These are phyloP conservation scores for Erucastrum elatum DNA, from an alignment of 345 rosid genomes.

Conservation along the genomic window DNA sequence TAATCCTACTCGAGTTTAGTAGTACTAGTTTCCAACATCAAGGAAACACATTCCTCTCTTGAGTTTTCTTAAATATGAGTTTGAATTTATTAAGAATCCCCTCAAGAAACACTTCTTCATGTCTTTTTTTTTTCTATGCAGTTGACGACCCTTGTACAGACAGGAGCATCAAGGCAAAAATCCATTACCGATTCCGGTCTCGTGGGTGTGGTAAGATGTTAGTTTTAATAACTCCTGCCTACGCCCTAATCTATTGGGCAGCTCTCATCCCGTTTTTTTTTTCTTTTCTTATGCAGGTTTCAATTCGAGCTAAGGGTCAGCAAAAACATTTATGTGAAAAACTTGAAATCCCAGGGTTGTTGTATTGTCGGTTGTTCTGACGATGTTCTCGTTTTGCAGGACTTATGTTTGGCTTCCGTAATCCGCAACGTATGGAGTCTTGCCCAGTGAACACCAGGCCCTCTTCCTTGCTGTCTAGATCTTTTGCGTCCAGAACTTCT, in stretches of 20 bases:
- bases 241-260: not conserved
- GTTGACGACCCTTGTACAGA: slow-evolving; percentile 31
- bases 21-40: not conserved
- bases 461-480: slow-evolving; percentile 49
- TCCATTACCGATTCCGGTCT: slow-evolving; percentile 31
- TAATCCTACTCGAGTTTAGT: not conserved
- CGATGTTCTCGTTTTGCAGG: slow-evolving; percentile 49
- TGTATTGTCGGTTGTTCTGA: slow-evolving; percentile 21
- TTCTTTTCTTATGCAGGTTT: slow-evolving; percentile 53
- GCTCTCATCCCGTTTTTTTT: slow-evolving; percentile 23
- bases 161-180: slow-evolving; percentile 34
- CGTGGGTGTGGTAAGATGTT: slow-evolving; percentile 38
- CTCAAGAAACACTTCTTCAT: too few species aligned
- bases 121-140: slow-evolving; percentile 26
- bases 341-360: slow-evolving; percentile 19
- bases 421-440: slow-evolving; percentile 28
- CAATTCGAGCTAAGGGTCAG: slow-evolving; percentile 57
- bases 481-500: slow-evolving; percentile 71
- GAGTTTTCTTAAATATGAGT: not conserved
- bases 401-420: slow-evolving; percentile 28
- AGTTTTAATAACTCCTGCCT: slow-evolving; percentile 29
- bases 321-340: not conserved
- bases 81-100: too few species aligned
- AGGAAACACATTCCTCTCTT: too few species aligned
- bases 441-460: slow-evolving; percentile 21